Evolutionary conservation across 345 rosid species (phyloP).

Genomic region (Acer campestre): DNA sequence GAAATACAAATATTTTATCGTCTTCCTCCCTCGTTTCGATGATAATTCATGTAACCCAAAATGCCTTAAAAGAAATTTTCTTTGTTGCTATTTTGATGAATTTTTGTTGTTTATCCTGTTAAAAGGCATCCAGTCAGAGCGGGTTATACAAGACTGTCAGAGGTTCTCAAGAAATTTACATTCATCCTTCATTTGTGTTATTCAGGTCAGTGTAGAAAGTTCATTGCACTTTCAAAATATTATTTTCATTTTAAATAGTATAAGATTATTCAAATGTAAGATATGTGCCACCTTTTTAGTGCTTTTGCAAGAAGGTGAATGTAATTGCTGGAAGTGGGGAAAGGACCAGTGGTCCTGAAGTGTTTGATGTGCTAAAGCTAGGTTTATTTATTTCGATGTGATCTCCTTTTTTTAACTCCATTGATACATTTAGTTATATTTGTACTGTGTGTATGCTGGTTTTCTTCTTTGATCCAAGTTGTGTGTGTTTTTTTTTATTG

Average conservation of each 20-base stretch:
- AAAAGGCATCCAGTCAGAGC: conserved; percentile 66
- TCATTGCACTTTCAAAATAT: not conserved
- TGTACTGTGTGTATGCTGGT: too few relatives aligned
- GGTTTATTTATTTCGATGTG: not conserved
- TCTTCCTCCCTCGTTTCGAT: not conserved
- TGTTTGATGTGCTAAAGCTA: not conserved
- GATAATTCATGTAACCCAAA: conserved; percentile 9
- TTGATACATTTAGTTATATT: too few relatives aligned
- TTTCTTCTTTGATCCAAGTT: too few relatives aligned
- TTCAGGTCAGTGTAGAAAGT: conserved; percentile 62
- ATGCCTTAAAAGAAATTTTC: not conserved
- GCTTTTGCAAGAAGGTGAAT: not conserved
- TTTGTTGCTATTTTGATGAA: conserved; percentile 14
- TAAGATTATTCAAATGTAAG: not conserved
- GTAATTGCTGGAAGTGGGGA: not conserved
- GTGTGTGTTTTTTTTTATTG: too few relatives aligned
- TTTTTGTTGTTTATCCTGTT: conserved; percentile 13
- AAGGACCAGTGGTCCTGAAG: not conserved
- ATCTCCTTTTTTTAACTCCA: not conserved
- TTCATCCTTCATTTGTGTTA: conserved; percentile 89
- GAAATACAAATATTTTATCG: not conserved
- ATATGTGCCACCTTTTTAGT: not conserved
- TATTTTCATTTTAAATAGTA: not conserved
- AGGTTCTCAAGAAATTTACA: conserved; percentile 86
- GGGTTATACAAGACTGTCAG: conserved; percentile 88